Conservation (phyloP, 2,329 filamentous ascomycete species). For the Aspergillus amoenus region DNA sequence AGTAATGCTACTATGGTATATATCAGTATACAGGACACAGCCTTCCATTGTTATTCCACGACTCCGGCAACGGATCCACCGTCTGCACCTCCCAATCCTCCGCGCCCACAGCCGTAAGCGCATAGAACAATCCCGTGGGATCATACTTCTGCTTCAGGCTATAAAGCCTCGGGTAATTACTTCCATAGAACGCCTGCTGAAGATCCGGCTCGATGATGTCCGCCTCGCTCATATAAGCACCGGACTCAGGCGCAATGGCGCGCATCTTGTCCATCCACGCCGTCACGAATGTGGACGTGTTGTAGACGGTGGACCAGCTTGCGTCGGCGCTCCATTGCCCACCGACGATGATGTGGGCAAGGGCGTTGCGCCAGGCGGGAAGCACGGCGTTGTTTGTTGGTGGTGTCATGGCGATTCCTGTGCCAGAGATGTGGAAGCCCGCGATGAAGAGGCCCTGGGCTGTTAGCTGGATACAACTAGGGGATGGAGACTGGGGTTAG, state of each 20-base stretch:
- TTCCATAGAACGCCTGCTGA: constrained; percentile 42
- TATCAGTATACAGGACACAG: constrained; percentile 12
- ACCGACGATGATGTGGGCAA: constrained; percentile 38
- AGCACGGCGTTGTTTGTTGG: constrained; percentile 23
- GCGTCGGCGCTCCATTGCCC: constrained; percentile 24
- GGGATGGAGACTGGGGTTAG: no score
- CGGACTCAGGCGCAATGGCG: constrained; percentile 21
- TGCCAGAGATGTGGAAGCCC: constrained; percentile 24
- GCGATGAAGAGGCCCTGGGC: constrained; percentile 21
- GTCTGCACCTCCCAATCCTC: constrained; percentile 24
- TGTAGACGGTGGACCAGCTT: constrained; percentile 15
- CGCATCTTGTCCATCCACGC: constrained; percentile 22
- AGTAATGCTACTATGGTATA: no score
- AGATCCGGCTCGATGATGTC: constrained; percentile 41
- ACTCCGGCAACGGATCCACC: constrained; percentile 17
- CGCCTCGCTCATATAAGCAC: constrained; percentile 40
- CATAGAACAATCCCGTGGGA: constrained; percentile 31
- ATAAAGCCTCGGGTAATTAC: constrained; percentile 27
- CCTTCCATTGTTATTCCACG: constrained; percentile 23
- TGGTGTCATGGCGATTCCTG: constrained; percentile 17
- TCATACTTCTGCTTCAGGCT: constrained; percentile 33
- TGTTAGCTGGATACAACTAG: no score
- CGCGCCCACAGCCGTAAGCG: constrained; percentile 22
- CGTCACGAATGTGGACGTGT: constrained; percentile 17
- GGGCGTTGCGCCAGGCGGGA: constrained; percentile 44